These are phyloP conservation scores for Eragrostis curvula DNA, from an alignment of 176 grass and related monocot species.

Conservation along the genomic window DNA sequence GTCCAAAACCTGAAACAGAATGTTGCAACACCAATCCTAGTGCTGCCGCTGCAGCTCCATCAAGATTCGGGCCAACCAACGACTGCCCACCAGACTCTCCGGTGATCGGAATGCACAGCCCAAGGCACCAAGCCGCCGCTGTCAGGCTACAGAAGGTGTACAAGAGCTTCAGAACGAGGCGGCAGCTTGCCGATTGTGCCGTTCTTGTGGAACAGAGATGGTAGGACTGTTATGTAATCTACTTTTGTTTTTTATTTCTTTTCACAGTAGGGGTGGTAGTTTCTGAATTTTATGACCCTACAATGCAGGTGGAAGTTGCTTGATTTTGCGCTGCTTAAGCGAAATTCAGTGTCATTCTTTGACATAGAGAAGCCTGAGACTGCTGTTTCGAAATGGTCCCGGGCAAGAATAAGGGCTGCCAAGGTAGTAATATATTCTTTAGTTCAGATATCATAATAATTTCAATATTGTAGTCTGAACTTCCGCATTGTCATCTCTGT, in stretches of 20 bases:
- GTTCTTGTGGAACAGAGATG: constrained; percentile 83
- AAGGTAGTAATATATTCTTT: constrained; percentile 61
- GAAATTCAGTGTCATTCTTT: constrained; percentile 83
- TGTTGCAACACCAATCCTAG: constrained; percentile 2
- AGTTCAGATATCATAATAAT: not conserved
- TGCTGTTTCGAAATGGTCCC: constrained; percentile 73
- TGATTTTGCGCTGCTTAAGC: constrained; percentile 82
- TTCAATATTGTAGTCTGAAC: not conserved
- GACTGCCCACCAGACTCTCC: constrained; percentile 35
- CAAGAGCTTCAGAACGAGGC: constrained; percentile 85
- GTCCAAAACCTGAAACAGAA: constrained; percentile 32
- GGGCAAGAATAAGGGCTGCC: constrained; percentile 68
- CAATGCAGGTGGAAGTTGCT: constrained; percentile 82
- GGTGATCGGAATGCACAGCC: constrained; percentile 38
- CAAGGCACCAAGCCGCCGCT: constrained; percentile 64
- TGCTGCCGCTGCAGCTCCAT: not conserved
- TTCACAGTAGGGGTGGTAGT: not conserved
- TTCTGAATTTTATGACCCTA: constrained; percentile 5
- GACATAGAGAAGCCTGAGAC: constrained; percentile 72
- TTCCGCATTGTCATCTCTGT: constrained; percentile 8
- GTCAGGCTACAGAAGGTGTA: constrained; percentile 89
- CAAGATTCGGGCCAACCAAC: constrained; percentile 38
- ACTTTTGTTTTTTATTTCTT: not conserved
- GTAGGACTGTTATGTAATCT: constrained; percentile 31
- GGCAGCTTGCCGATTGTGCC: constrained; percentile 79